Base-by-base conservation (phyloP, 2,329 filamentous ascomycete genomes). In the Juglanconis oblonga region DNA sequence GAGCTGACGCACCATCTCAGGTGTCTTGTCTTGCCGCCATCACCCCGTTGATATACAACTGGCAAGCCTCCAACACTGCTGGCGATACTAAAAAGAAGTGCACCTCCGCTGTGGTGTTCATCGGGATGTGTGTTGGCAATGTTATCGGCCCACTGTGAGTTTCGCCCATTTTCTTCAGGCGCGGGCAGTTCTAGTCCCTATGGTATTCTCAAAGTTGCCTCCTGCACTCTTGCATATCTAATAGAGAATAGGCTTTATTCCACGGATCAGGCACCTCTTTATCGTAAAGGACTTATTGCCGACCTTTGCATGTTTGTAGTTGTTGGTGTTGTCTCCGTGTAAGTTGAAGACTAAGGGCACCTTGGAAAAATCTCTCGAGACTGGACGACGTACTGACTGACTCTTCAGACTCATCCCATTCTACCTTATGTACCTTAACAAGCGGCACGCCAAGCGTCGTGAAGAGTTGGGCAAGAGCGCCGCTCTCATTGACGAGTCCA, bases 61-160 rank as follows among this genome's bases (percentile, higher is more conserved):
- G 83, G 83, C 83, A 81, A 1, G 77, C 81, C 2, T 82, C 85
- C 62, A 87, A 88, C 64, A 87, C 87, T 0, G 87, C 83, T 0
- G 87, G 87, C 1, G 86, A 90, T 67, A 90, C 87, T 0, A 90
- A 90, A 72, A 84, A 85, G 64, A 89, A 89, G 67, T 81, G 83
- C 9, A 87, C 83, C 0, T 88, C 86, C 0, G 86, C 81, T 11
- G 77, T 88, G 6, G 75, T 90, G 1, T 87, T 90, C 66, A 79
- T 90, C 51, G 85, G 86, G 4, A 82, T 86, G 61, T 87, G 82
- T 55, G 81, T 81, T 1, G 87, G 87, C 5, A 90, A 90, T 65
- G 84, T 89, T 40, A 75, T 89, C 29, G 87, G 87, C 0, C 87
- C 87, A 0, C 80, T 86, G 51, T 56, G 36, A 55, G 52, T 36